Base-by-base conservation (phyloP, 2,329 filamentous ascomycete genomes). In the Fonsecaea erecta region DNA sequence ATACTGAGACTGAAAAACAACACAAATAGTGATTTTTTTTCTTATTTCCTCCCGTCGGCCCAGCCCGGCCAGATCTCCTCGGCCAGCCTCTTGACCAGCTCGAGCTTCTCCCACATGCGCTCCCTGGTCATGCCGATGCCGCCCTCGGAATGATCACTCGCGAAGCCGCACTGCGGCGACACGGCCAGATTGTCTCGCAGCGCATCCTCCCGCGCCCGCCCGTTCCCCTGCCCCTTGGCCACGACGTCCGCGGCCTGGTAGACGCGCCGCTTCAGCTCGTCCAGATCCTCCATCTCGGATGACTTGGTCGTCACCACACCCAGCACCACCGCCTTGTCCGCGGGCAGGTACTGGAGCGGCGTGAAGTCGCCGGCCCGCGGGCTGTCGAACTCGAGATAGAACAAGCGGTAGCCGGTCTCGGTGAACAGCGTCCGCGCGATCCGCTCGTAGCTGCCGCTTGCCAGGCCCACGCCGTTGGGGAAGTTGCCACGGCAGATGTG, bases 91-190 rank as follows among this genome's bases (percentile, higher is more conserved):
- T 90, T 84, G 18, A 93, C 88, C 59, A 93, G 78, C 70, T 84
- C 81, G 72, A 93, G 77, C 81, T 93, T 93, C 76, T 84, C 86
- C 78, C 86, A 86, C 87, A 93, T 89, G 67, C 90, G 89, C 52
- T 90, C 85, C 68, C 86, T 81, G 24, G 83, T 84, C 60, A 93
- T 81, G 14, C 86, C 84, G 74, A 93, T 92, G 0, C 90, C 90
- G 72, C 85, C 87, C 70, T 89, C 86, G 7, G 55, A 34, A 32
- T 65, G 64, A 74, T 93, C 90, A 37, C 87, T 91, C 37, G 89
- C 90, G 76, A 90, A 90, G 5, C 88, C 88, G 74, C 88, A 91
- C 79, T 92, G 89, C 0, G 90, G 89, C 73, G 86, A 90, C 18
- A 91, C 84, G 61, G 84, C 83, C 54, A 93, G 79, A 70, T 88